Percentiles rank a stretch among this genome's conserved stretches.
These are phyloP conservation scores for Torrubiella hemipterigena DNA, from an alignment of 2,329 filamentous ascomycete genomes.

Conservation along the genomic window DNA sequence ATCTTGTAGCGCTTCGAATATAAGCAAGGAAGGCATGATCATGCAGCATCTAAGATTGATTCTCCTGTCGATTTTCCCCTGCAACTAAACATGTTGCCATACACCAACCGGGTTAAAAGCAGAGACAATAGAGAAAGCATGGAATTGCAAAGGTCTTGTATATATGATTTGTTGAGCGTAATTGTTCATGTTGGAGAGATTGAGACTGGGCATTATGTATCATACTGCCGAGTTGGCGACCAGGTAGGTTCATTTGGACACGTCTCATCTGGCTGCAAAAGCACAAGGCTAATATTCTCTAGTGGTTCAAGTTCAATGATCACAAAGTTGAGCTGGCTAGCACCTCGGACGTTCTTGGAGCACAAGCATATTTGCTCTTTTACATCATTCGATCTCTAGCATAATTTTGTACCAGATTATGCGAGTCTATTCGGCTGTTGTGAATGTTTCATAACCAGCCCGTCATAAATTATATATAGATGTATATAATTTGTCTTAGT, in stretches of 20 bases:
- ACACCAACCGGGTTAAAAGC: conserved; percentile 56
- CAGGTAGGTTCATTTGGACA: conserved; percentile 26
- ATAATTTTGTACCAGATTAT: too few relatives aligned
- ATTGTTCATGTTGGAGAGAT: conserved; percentile 90
- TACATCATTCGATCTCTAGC: conserved; percentile 59
- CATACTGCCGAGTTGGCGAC: conserved; percentile 73
- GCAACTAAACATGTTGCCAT: conserved; percentile 80
- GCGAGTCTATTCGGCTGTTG: too few relatives aligned
- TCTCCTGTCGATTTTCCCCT: conserved; percentile 77
- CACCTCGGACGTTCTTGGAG: conserved; percentile 72
- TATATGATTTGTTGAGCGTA: conserved; percentile 80
- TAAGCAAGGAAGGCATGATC: conserved; percentile 49
- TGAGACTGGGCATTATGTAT: conserved; percentile 83
- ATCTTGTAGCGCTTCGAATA: conserved; percentile 56
- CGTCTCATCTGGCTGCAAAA: not conserved
- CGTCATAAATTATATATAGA: too few relatives aligned
- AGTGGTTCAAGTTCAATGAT: conserved; percentile 97
- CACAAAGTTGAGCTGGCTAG: conserved; percentile 78
- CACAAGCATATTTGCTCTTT: conserved; percentile 84
- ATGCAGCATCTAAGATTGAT: conserved; percentile 74
- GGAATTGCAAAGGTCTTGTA: conserved; percentile 52
- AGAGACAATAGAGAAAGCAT: conserved; percentile 39
- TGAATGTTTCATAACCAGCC: too few relatives aligned
- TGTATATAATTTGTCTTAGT: not conserved
- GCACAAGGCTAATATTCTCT: too few relatives aligned